Conservation (phyloP, 192 early-diverging fungal genomes). For the Coemansia sp. region DNA sequence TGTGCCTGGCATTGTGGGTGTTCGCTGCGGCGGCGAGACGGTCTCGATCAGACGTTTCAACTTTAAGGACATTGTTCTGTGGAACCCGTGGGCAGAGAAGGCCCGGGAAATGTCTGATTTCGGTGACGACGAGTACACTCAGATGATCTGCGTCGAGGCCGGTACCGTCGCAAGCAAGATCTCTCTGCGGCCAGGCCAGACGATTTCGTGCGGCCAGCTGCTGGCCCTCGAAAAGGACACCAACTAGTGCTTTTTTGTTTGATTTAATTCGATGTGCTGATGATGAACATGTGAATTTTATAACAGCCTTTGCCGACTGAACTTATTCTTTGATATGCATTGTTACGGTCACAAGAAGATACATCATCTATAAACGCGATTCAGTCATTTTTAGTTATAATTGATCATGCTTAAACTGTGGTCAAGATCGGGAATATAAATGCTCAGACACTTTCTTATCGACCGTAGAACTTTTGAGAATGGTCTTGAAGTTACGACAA, state of each 20-base stretch:
- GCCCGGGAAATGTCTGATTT: conserved; percentile 89
- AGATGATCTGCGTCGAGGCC: conserved; percentile 91
- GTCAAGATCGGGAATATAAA: too few relatives aligned
- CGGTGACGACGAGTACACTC: conserved; percentile 80
- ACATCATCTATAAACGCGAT: too few relatives aligned
- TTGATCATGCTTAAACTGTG: too few relatives aligned
- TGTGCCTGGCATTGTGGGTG: conserved; percentile 57
- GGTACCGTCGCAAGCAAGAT: conserved; percentile 72
- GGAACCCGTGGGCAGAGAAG: conserved; percentile 97
- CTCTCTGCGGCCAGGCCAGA: conserved; percentile 65
- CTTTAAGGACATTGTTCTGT: conserved; percentile 71
- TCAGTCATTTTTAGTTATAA: too few relatives aligned
- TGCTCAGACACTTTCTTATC: too few relatives aligned
- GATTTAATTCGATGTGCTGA: background rate
- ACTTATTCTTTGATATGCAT: too few relatives aligned
- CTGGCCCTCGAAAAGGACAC: conserved; percentile 32
- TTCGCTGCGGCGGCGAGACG: conserved; percentile 23
- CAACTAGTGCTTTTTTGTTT: background rate
- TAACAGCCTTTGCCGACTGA: too few relatives aligned
- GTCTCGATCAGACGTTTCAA: conserved; percentile 38
- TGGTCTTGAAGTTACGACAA: too few relatives aligned
- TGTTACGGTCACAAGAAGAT: too few relatives aligned
- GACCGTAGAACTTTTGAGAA: too few relatives aligned
- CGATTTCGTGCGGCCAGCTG: conserved; percentile 74
- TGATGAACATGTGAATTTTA: too few relatives aligned